A percentile compares a stretch with the other conserved stretches of the same genome.
Evolutionary conservation across 2,329 filamentous ascomycete genomes (phyloP).

Genomic region (Fusarium hainanense): DNA sequence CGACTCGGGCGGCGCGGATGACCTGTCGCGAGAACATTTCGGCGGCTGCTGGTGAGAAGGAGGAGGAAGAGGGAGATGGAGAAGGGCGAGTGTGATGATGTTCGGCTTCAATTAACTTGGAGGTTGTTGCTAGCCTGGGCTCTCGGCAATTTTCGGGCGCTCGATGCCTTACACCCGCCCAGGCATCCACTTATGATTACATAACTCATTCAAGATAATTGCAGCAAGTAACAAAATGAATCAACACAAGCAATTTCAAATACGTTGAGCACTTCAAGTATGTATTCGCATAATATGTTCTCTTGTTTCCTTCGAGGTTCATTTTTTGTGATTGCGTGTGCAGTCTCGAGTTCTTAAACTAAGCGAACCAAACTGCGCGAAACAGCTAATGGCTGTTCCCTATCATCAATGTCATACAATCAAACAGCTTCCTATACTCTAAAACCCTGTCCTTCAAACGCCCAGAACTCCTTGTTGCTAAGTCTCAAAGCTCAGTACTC

Average conservation of each 20-base stretch:
- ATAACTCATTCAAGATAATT: constrained; percentile 35
- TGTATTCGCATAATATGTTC: not conserved
- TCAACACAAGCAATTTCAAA: not conserved
- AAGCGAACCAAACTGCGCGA: not conserved
- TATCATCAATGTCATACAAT: constrained; percentile 40
- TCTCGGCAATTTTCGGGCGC: constrained; percentile 57
- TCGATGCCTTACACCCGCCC: constrained; percentile 52
- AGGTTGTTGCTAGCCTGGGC: constrained; percentile 47
- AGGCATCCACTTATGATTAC: constrained; percentile 55
- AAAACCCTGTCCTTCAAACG: constrained; percentile 24
- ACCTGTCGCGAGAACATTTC: constrained; percentile 71
- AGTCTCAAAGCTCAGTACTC: constrained; percentile 13
- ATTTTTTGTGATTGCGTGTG: not conserved
- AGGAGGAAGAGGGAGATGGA: constrained; percentile 29
- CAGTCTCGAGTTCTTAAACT: constrained; percentile 1
- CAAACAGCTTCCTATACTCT: constrained; percentile 25
- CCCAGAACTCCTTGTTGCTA: constrained; percentile 37
- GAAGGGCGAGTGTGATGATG: constrained; percentile 31
- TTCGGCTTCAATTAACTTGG: constrained; percentile 47
- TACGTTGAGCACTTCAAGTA: not conserved
- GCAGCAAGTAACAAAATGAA: not conserved
- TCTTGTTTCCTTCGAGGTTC: not conserved
- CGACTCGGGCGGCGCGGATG: constrained; percentile 66
- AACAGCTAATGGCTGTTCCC: constrained; percentile 18
- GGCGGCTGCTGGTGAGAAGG: constrained; percentile 34